phyloP scores from a whole-genome alignment of 768 basidiomycete species.

The Tubosaeta brunneosetosa region DNA sequence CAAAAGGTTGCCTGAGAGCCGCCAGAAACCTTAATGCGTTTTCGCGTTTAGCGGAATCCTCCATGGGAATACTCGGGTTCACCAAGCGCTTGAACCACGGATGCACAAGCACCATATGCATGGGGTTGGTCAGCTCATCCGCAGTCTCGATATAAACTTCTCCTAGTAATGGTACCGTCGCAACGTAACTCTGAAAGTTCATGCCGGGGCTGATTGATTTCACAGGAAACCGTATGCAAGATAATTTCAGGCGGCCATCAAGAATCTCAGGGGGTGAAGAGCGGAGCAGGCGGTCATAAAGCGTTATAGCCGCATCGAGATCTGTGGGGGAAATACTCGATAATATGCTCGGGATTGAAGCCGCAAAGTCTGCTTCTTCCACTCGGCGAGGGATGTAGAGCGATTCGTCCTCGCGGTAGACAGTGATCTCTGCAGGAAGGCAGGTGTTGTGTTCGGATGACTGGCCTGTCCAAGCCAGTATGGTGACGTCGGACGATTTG shows the following conservation, averaged over 20 bases:
- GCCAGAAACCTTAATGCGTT: slow-evolving; percentile 6
- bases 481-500: slow-evolving; percentile 12
- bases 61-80: slow-evolving; percentile 2
- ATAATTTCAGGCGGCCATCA: slow-evolving; percentile 11
- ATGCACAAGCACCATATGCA: slow-evolving; percentile 14
- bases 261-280: slow-evolving; percentile 2
- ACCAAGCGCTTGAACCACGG: slow-evolving; percentile 9
- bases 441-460: slow-evolving; percentile 19
- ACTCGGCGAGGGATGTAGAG: neutral
- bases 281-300: slow-evolving; percentile 6
- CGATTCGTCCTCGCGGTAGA: slow-evolving; percentile 3
- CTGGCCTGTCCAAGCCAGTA: slow-evolving; percentile 17
- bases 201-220: neutral
- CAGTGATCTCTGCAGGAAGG: slow-evolving; percentile 16
- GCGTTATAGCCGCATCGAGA: neutral
- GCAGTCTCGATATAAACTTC: slow-evolving; percentile 3
- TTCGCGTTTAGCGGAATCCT: neutral
- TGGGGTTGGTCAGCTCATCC: slow-evolving; percentile 5
- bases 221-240: slow-evolving; percentile 9
- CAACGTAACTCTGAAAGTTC: neutral
- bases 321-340: neutral
- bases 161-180: neutral
- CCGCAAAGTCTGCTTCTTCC: neutral
- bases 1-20: slow-evolving; percentile 10
- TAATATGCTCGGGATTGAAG: neutral